Percentiles rank a stretch among this genome's conserved stretches.
Conservation (phyloP, 768 basidiomycete species). For the Lepiota brunneoincarnata region DNA sequence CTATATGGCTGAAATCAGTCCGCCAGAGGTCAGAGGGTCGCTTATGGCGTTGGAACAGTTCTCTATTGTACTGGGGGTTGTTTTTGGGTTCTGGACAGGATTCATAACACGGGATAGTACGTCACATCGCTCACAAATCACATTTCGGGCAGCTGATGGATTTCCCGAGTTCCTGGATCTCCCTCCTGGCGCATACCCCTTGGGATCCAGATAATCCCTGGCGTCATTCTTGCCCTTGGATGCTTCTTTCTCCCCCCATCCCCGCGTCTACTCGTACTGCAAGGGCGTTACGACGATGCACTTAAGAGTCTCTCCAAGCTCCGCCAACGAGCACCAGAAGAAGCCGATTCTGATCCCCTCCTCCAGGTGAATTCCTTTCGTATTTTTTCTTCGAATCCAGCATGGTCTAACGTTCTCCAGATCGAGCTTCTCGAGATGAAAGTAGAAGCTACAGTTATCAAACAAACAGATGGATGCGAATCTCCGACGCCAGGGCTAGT, state of each 20-base stretch:
- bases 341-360: slow-evolving; percentile 47
- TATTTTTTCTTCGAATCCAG: slow-evolving; percentile 1
- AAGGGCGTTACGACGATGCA: slow-evolving; percentile 59
- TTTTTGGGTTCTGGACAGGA: slow-evolving; percentile 81
- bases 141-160: background rate
- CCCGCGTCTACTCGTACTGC: slow-evolving; percentile 55
- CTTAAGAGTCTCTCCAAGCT: slow-evolving; percentile 52
- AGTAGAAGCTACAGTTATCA: slow-evolving; percentile 57
- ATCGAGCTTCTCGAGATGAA: slow-evolving; percentile 78
- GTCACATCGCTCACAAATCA: slow-evolving; percentile 18
- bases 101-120: slow-evolving; percentile 66
- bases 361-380: slow-evolving; percentile 36
- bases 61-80: slow-evolving; percentile 78
- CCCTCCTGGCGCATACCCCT: slow-evolving; percentile 79
- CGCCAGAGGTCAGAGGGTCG: slow-evolving; percentile 77
- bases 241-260: slow-evolving; percentile 59
- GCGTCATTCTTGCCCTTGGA: slow-evolving; percentile 61
- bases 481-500: slow-evolving; percentile 19
- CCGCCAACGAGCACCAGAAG: slow-evolving; percentile 44
- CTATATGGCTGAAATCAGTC: slow-evolving; percentile 84
- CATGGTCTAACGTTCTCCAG: slow-evolving; percentile 27
- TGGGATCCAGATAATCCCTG: slow-evolving; percentile 68
- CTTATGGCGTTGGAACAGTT: slow-evolving; percentile 79
- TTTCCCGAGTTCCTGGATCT: slow-evolving; percentile 49
- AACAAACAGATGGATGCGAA: slow-evolving; percentile 21